Base-by-base conservation (phyloP, 2,329 filamentous ascomycete species). In the Chaetoscypha palmicola region DNA sequence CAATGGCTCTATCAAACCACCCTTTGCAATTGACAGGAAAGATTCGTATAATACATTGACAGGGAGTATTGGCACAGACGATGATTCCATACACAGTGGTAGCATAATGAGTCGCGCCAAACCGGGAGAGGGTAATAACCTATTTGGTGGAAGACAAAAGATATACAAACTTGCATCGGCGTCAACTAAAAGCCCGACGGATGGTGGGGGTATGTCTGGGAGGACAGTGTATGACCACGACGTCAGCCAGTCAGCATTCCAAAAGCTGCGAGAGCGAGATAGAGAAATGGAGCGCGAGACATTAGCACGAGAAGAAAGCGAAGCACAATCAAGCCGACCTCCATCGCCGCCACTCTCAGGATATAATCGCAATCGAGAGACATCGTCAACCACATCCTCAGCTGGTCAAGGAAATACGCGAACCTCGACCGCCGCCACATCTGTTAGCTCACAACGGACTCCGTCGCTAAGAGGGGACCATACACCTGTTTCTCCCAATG, bases 61-160 rank as follows among this genome's bases (percentile, higher is more conserved):
- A 17, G 77, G 77, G 47, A 74, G 75, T 21, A 73, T 76, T 53
- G 71, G 67, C 10, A 76, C 74, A 26, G 88, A 94, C 51, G 74
- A 81, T 26, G 80, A 83, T 35, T 78, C 76, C 5, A 67, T 69
- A 3, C 68, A 71, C 8, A 67, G 64, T 35, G 75, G 78, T 1
- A 88, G 85, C 62, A 74, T 97, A n/a, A 91, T 97, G 85, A 83
- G 73, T 56, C 76, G 92, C 40, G 72, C 83, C 5, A 83, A 90
- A 55, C 89, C 87, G 0, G 81, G 78, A 1, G 91, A 97, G 60
- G 89, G 91, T 35, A 98, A 97, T 61, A 84, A 86, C 54, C 66
- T 98, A 45, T 98, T 98, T 65, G 92, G 92, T 45, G 92, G 92
- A 12, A 80, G 92, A 34, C 92, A 97, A 63, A 97, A 97, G 68